These are phyloP conservation scores for Lipomyces yamanashiensis DNA, from an alignment of 805 yeast species.

Conservation along the genomic window DNA sequence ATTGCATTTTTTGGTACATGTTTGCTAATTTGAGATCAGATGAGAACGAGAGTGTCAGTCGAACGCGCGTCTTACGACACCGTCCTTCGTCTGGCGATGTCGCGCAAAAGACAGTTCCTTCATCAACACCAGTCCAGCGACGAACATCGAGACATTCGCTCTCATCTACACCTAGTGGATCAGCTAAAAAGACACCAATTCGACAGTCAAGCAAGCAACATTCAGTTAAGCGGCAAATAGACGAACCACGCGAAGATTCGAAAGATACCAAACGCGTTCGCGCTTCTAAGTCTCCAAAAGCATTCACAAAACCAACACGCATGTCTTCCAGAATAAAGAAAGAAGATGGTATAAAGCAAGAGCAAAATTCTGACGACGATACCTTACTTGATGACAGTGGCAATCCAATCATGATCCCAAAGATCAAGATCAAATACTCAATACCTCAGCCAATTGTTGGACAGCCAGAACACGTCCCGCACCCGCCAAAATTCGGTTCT, in stretches of 20 bases:
- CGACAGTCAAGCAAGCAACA: background rate
- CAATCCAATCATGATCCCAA: conserved; percentile 4
- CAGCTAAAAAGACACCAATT: background rate
- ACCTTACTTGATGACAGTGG: conserved; percentile 4
- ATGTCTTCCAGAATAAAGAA: conserved; percentile 4
- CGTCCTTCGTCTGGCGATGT: background rate
- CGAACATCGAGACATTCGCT: background rate
- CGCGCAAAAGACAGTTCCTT: background rate
- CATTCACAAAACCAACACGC: background rate
- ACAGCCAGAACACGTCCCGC: conserved; percentile 61
- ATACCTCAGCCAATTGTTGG: conserved; percentile 56
- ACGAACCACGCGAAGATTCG: background rate
- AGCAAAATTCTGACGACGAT: conserved; percentile 4
- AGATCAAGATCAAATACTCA: conserved; percentile 34
- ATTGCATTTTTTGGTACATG: background rate
- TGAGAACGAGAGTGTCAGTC: conserved; percentile 6
- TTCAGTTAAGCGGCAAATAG: background rate
- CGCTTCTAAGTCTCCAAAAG: background rate
- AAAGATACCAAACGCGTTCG: background rate
- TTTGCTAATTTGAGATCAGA: background rate
- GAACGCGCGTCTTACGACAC: background rate
- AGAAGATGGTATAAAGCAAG: conserved; percentile 1
- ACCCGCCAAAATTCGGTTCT: conserved; percentile 51
- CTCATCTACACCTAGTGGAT: background rate
- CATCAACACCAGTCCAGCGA: background rate